A percentile compares a stretch with the other conserved stretches of the same genome.
phyloP scores from a whole-genome alignment of 2,329 filamentous ascomycete species.

The Annulohypoxylon truncatum region DNA sequence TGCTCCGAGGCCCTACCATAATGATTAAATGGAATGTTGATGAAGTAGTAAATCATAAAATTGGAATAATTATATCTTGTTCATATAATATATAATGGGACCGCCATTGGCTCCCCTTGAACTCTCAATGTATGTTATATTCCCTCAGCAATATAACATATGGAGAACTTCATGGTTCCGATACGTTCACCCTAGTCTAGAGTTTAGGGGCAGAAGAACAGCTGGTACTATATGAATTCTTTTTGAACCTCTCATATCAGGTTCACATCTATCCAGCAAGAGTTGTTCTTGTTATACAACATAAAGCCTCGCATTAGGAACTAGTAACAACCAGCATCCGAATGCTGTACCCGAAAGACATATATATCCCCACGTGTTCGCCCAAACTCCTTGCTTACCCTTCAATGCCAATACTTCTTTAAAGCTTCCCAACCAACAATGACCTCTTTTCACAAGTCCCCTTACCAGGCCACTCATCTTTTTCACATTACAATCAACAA shows the following conservation, averaged over 20 bases:
- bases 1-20: too few relatives aligned
- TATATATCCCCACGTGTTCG: not conserved
- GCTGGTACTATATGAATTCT: too few relatives aligned
- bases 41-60: too few relatives aligned
- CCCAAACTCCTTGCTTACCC: constrained; percentile 8
- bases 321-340: not conserved
- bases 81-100: too few relatives aligned
- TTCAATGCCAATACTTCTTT: not conserved
- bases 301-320: not conserved
- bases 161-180: not conserved
- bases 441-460: not conserved
- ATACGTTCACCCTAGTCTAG: not conserved
- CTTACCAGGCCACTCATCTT: not conserved
- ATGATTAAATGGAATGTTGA: too few relatives aligned
- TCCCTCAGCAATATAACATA: too few relatives aligned
- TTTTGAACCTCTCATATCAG: not conserved
- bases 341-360: not conserved
- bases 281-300: not conserved
- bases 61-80: too few relatives aligned
- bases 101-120: too few relatives aligned
- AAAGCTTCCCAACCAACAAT: not conserved
- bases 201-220: too few relatives aligned
- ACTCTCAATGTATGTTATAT: too few relatives aligned
- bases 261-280: not conserved
- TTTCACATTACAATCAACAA: constrained; percentile 8